These are phyloP conservation scores for Trichoderma virens DNA, from an alignment of 495 filamentous ascomycete genomes.

Conservation along the genomic window DNA sequence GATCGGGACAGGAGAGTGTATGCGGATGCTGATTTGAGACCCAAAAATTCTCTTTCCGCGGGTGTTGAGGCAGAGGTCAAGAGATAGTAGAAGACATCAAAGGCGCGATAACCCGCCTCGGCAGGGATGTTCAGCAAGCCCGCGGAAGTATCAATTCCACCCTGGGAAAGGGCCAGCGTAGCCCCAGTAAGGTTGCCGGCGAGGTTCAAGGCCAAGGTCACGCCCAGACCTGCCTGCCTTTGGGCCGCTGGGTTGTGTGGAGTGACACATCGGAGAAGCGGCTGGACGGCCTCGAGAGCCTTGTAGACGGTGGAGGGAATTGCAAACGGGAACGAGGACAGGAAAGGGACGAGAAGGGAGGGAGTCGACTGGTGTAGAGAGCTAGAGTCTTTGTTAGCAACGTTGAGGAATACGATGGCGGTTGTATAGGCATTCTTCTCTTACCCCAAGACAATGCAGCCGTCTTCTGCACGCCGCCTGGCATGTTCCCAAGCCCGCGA, in stretches of 20 bases:
- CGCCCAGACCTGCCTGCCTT: conserved; percentile 71
- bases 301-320: conserved; percentile 67
- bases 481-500: conserved; percentile 95
- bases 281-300: conserved; percentile 68
- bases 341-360: conserved; percentile 72
- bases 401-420: neutral
- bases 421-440: conserved; percentile 14
- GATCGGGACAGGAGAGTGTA: conserved; percentile 77
- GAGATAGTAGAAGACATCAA: conserved; percentile 97
- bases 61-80: conserved; percentile 82
- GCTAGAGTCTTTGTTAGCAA: conserved; percentile 32
- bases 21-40: conserved; percentile 65
- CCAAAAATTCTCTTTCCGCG: conserved; percentile 86
- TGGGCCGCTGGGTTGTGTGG: conserved; percentile 82
- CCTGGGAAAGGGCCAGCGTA: conserved; percentile 70
- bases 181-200: conserved; percentile 70
- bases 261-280: conserved; percentile 81
- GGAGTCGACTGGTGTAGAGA: conserved; percentile 85
- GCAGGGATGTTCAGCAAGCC: conserved; percentile 76
- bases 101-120: conserved; percentile 81
- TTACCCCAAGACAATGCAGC: conserved; percentile 83
- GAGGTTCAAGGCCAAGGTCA: conserved; percentile 73
- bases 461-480: conserved; percentile 87
- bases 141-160: conserved; percentile 75
- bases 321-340: conserved; percentile 68